Conservation (phyloP, 495 filamentous ascomycete species). For the Hyaloscypha variabilis region DNA sequence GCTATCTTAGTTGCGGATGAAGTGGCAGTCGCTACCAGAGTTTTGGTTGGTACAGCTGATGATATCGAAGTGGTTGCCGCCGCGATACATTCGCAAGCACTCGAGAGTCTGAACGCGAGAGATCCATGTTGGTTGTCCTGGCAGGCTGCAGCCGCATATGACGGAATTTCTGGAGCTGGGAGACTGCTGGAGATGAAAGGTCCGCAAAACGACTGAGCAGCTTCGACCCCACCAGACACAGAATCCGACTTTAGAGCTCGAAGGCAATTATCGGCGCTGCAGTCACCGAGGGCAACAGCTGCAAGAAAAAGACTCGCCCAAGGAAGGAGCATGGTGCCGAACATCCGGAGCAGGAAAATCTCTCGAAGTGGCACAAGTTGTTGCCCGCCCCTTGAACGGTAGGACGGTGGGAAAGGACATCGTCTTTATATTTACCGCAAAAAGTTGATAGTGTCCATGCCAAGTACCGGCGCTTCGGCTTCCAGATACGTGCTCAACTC, state of each 20-base stretch:
- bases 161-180: conserved; percentile 19
- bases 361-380: too few relatives aligned
- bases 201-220: conserved; percentile 24
- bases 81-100: conserved; percentile 33
- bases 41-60: not conserved
- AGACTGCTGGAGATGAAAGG: conserved; percentile 9
- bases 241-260: conserved; percentile 21
- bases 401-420: too few relatives aligned
- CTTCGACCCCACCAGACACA: conserved; percentile 9
- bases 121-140: conserved; percentile 18
- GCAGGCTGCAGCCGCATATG: conserved; percentile 22
- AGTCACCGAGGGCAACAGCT: conserved; percentile 12
- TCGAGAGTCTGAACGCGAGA: conserved; percentile 23
- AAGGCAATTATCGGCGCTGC: conserved; percentile 30
- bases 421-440: too few relatives aligned
- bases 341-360: too few relatives aligned
- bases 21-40: conserved; percentile 20
- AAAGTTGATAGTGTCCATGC: too few relatives aligned
- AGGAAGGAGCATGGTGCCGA: conserved; percentile 5
- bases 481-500: too few relatives aligned
- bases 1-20: conserved; percentile 28
- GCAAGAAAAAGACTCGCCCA: conserved; percentile 13
- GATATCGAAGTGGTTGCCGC: conserved; percentile 26
- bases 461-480: too few relatives aligned
- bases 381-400: too few relatives aligned